Base-by-base conservation (phyloP, 2,329 filamentous ascomycete genomes). In the Nigrospora sphaerica region DNA sequence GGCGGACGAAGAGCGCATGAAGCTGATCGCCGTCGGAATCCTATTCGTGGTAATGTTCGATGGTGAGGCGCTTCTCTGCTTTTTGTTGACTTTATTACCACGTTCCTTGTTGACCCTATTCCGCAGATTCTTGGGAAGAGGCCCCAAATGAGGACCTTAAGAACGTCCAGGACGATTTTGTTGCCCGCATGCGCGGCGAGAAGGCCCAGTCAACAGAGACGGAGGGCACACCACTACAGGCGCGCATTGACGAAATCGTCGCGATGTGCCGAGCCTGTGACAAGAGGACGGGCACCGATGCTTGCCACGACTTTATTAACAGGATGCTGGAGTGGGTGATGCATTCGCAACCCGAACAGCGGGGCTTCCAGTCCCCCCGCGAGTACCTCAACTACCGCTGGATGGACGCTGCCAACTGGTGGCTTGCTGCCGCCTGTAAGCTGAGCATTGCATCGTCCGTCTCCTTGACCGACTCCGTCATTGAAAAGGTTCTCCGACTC, bases 351-450 rank as follows among this genome's bases (percentile, higher is more conserved):
- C 40, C 40, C 10, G 40, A 42, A 31, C 28, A 31, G 4, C 9
- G 31, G 10, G 40, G 12, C 1, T 42, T 42, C 17, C 7, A 31
- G 31, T 18, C 40, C 4, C 40, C 40, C 28, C 40, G 40, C 16
- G 40, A 23, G 40, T 42, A 42, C 17, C 40, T 42, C 17, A 31
- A 42, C 40, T 42, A 42, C 17, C 40, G 40, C 7, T 42, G 40
- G 40, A 42, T 42, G 40, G 40, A 42, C 17, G 40, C 40, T 13
- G 40, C 40, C 16, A 32, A 42, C 40, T 42, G 40, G 40, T 42
- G 40, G 40, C 40, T 42, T 3, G 32, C 32, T n/a, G 40, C 40
- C n/a, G 32, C 40, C 10, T 42, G 40, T 31, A 42, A 42, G 32
- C 31, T 42, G 11, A 42, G 40, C 40, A 42, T 34, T 17, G 40